These are phyloP conservation scores for Piloderma croceum DNA, from an alignment of 768 basidiomycete species.

Conservation along the genomic window DNA sequence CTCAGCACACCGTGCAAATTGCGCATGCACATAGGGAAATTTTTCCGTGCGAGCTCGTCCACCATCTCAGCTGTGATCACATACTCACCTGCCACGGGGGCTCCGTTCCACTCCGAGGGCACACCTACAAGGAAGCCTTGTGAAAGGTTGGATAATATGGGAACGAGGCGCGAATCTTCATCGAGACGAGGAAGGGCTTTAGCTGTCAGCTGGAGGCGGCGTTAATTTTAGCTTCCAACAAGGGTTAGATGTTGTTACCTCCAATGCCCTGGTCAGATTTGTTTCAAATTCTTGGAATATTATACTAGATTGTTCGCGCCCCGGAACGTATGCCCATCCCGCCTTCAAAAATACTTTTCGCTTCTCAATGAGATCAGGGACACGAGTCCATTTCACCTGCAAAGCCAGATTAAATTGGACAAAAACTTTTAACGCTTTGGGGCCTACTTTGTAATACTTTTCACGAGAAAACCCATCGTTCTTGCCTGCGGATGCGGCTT, in stretches of 20 bases:
- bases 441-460: slow-evolving; percentile 70
- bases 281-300: slow-evolving; percentile 82
- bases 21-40: slow-evolving; percentile 96
- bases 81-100: slow-evolving; percentile 51
- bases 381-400: slow-evolving; percentile 94
- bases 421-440: too few relatives aligned
- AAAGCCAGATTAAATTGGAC: background rate
- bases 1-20: slow-evolving; percentile 76
- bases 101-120: slow-evolving; percentile 70
- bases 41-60: slow-evolving; percentile 75
- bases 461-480: slow-evolving; percentile 38
- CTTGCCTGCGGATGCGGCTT: slow-evolving; percentile 38
- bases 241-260: slow-evolving; percentile 40
- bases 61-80: slow-evolving; percentile 92
- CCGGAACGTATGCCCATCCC: slow-evolving; percentile 89
- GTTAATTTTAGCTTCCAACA: background rate
- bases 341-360: slow-evolving; percentile 69
- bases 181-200: slow-evolving; percentile 86
- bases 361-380: slow-evolving; percentile 85
- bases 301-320: slow-evolving; percentile 71
- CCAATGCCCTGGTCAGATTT: slow-evolving; percentile 65
- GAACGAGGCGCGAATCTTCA: slow-evolving; percentile 87
- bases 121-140: slow-evolving; percentile 92
- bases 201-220: slow-evolving; percentile 60
- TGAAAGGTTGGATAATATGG: slow-evolving; percentile 86